phyloP scores from a whole-genome alignment of 1,139 yeast genomes.

The Debaryomyces singareniensis region DNA sequence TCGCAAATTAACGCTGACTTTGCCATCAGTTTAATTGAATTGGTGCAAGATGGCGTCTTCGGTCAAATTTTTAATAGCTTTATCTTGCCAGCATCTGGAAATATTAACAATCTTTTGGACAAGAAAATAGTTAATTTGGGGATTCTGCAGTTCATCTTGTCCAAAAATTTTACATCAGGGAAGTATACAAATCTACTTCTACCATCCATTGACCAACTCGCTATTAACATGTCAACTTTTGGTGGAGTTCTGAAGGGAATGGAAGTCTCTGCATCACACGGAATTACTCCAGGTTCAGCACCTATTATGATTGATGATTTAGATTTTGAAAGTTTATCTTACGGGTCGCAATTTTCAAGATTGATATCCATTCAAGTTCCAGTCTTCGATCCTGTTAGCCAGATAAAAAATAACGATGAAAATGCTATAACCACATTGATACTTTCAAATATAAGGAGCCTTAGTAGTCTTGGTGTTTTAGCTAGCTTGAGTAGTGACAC shows the following conservation, averaged over 20 bases:
- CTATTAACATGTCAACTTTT: slow-evolving; percentile 38
- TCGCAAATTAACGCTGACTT: slow-evolving; percentile 39
- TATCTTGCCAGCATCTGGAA: slow-evolving; percentile 59
- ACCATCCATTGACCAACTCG: slow-evolving; percentile 47
- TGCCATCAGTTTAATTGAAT: slow-evolving; percentile 51
- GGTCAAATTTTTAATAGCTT: slow-evolving; percentile 59
- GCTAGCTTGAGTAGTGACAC: slow-evolving; percentile 16
- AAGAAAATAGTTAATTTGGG: slow-evolving; percentile 77
- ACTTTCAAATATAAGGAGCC: slow-evolving; percentile 24
- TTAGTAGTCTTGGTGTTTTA: slow-evolving; percentile 25
- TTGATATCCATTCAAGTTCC: slow-evolving; percentile 56
- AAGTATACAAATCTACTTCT: slow-evolving; percentile 37
- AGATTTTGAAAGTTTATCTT: slow-evolving; percentile 60
- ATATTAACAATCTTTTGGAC: slow-evolving; percentile 62
- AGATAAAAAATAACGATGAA: slow-evolving; percentile 29
- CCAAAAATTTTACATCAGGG: slow-evolving; percentile 21
- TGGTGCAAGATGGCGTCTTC: slow-evolving; percentile 60
- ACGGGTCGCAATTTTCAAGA: slow-evolving; percentile 80
- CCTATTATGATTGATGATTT: slow-evolving; percentile 34
- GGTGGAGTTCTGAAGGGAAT: slow-evolving; percentile 28
- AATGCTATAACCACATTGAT: slow-evolving; percentile 23
- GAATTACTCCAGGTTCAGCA: slow-evolving; percentile 7
- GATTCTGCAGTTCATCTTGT: slow-evolving; percentile 45
- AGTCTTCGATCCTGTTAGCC: slow-evolving; percentile 65
- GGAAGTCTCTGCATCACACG: slow-evolving; percentile 21